Base-by-base conservation (phyloP, 257 asterid genomes). In the Linderniella brevidens region DNA sequence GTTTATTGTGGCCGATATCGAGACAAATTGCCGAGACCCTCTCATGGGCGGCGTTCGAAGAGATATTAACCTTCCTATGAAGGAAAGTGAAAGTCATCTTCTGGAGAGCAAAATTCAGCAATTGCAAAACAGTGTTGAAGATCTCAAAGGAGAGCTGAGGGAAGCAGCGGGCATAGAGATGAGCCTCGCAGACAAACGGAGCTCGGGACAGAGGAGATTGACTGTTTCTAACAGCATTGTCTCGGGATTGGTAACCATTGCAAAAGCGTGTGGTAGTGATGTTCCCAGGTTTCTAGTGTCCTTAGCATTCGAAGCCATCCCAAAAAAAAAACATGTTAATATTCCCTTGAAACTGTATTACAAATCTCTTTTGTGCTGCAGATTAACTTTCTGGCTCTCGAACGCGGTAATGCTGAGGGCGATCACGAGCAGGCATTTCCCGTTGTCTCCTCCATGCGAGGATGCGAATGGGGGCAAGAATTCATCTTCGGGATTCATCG, bases 251-350 rank as follows among this genome's bases (percentile, higher is more conserved):
- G 61, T 74, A 48, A 63, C 74, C 57, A 84, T 71, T 42, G 75
- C 93, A 60, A 77, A 75, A 59, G 81, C 93, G 50, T 74, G 93
- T 51, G 93, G 87, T 64, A 77, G 74, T 56, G 93, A 80, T 56
- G 84, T 77, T 44, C 77, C 93, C 8, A 77, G 93, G 93, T 80
- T 73, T 52, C 57, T 17, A 38, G n/a, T 51, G 37, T 16, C 11
- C 19, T 14, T 39, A 61, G 61, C 19, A 18, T 55, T 8, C 20
- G 15, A 32, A 9, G 37, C n/a, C 29, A 12, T 18, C 32, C 29
- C 44, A 35, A 38, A 53, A n/a, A n/a, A n/a, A n/a, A n/a, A n/a
- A n/a, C n/a, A 35, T 5, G 29, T 20, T 9, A 38, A 35, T 9
- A 43, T 4, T n/a, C 17, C 9, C 48, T 9, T 43, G 9, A 51